Evolutionary conservation across 768 basidiomycete species (phyloP), one percentile per base, ranked within the genome.

Genomic region (Russula olivacea): DNA sequence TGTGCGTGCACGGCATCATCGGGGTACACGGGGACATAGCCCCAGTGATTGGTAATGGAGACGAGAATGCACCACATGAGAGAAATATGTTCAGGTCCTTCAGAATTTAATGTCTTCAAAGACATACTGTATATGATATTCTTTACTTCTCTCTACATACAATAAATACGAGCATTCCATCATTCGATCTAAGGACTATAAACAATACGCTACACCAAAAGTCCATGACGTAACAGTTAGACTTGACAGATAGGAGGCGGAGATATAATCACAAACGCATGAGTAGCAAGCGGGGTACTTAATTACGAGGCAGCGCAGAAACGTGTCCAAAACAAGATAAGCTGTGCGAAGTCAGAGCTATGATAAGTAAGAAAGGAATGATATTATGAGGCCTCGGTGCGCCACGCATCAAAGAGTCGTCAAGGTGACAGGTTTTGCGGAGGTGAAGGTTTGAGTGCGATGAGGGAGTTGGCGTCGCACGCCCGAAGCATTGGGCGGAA

Each of bases 161-260:
- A 65, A 66, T 66, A 66, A 66, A 66, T 66, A 66, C 58, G 47
- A 66, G 23, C 58, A 38, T 55, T 55, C 58, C 62, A 38, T 50
- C 40, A 43, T 51, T 57, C 40, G 38, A 49, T 66, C 65, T 66
- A 66, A 28, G 40, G 54, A 55, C 65, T 36, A 56, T 58, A 25
- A 59, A 54, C 56, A 28, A 65, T 63, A 66, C 48, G 65, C 56
- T 58, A 65, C 55, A 65, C 3, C 49, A 45, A 48, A 57, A 43
- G 61, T 62, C 64, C 60, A 25, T n/a, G 59, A 41, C 21, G 17
- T 40, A 40, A 40, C 38, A 15, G 23, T 21, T 50, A 49, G 38
- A 59, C 15, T 36, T 58, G 55, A 52, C 7, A 47, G 41, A 63
- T 63, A n/a, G 36, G 19, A 50, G 32, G 53, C 36, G 38, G 52